phyloP scores from a whole-genome alignment of 163 green algal genomes.

The Volvox carteri region DNA sequence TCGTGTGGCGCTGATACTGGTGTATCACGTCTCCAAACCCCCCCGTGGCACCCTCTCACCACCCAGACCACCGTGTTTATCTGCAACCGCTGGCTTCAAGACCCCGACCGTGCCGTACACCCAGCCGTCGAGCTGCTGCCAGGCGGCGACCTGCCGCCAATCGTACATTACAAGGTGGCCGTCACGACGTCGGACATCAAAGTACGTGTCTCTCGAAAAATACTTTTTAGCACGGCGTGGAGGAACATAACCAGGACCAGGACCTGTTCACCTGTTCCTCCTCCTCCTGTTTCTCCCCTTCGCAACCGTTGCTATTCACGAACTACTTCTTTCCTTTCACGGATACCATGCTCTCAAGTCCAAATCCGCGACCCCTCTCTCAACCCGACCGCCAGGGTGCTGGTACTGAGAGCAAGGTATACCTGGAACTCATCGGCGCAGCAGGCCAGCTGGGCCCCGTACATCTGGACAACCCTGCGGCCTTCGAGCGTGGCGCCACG shows the following conservation, averaged over 20 bases:
- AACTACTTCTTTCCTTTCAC: too few relatives aligned
- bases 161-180: conserved; percentile 59
- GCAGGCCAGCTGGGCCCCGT: conserved; percentile 64
- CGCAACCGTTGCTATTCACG: too few relatives aligned
- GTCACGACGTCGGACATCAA: conserved; percentile 57
- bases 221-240: too few relatives aligned
- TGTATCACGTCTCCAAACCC: too few relatives aligned
- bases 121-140: conserved; percentile 62
- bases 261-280: neutral
- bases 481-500: conserved; percentile 72
- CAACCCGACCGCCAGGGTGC: conserved; percentile 58
- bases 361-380: too few relatives aligned
- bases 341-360: too few relatives aligned
- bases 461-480: conserved; percentile 68
- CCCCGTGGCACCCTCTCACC: too few relatives aligned
- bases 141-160: conserved; percentile 48
- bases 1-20: too few relatives aligned
- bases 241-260: too few relatives aligned
- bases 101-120: conserved; percentile 48
- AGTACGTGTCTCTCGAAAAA: too few relatives aligned
- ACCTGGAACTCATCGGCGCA: conserved; percentile 68
- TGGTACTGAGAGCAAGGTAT: conserved; percentile 77
- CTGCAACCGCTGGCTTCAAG: conserved; percentile 62
- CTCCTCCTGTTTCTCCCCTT: too few relatives aligned
- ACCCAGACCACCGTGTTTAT: conserved; percentile 54